Evolutionary conservation across 2,329 filamentous ascomycete species (phyloP).

Genomic region (Madurella mycetomatis): DNA sequence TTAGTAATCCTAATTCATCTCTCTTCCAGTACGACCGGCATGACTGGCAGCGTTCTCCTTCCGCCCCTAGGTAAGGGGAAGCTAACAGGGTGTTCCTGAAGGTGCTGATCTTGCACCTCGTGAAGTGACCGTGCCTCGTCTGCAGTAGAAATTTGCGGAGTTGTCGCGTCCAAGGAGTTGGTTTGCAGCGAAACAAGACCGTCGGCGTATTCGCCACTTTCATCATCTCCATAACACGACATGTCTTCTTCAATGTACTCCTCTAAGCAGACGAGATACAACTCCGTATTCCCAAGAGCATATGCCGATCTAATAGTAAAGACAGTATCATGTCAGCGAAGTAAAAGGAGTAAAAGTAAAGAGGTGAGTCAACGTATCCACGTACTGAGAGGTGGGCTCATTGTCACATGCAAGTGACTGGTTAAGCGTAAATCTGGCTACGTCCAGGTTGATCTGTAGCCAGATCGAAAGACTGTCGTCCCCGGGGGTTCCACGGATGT

Average conservation of each 20-base stretch:
- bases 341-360: neutral
- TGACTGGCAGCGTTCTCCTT: neutral
- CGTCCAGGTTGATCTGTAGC: conserved; percentile 19
- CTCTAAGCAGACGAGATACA: conserved; percentile 7
- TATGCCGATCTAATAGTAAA: neutral
- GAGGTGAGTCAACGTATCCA: neutral
- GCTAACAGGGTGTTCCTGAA: neutral
- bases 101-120: neutral
- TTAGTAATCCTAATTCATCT: neutral
- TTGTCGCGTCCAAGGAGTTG: neutral
- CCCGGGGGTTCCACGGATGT: conserved; percentile 12
- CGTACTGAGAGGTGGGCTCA: neutral
- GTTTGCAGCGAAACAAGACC: neutral
- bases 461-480: conserved; percentile 15
- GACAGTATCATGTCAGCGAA: too few species aligned
- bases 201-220: neutral
- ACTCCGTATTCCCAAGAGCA: conserved; percentile 8
- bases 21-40: neutral
- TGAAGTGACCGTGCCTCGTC: neutral
- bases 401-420: conserved; percentile 6
- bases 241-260: neutral
- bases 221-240: conserved; percentile 2
- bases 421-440: conserved; percentile 16
- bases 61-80: neutral
- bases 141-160: neutral